Percentiles rank a stretch among this genome's conserved stretches.
Conservation (phyloP, 2,329 filamentous ascomycete species). For the Mariannaea sp. region DNA sequence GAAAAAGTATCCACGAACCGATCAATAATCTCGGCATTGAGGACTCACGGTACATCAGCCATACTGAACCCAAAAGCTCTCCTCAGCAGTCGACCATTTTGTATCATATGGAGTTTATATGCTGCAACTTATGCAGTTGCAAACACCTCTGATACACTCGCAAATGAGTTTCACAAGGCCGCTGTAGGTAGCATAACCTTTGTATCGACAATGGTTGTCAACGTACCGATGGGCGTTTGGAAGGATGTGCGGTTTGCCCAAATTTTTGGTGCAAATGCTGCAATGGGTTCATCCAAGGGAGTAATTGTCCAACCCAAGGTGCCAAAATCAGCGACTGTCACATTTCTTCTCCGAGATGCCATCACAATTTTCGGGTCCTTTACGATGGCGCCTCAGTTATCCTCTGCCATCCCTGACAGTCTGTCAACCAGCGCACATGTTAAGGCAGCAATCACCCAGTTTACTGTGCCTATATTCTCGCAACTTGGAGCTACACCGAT, state of each 20-base stretch:
- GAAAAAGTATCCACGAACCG: constrained; percentile 32
- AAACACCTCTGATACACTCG: constrained; percentile 37
- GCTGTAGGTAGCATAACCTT: constrained; percentile 36
- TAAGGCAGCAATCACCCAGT: constrained; percentile 36
- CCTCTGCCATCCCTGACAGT: constrained; percentile 35
- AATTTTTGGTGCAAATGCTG: constrained; percentile 32
- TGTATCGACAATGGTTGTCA: constrained; percentile 39
- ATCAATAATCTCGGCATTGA: constrained; percentile 24
- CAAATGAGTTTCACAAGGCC: constrained; percentile 31
- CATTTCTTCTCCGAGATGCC: constrained; percentile 38
- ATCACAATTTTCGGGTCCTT: constrained; percentile 43
- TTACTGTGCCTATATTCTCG: constrained; percentile 39
- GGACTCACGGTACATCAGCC: constrained; percentile 17
- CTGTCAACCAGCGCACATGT: constrained; percentile 31
- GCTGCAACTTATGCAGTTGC: constrained; percentile 38
- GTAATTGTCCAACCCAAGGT: constrained; percentile 21
- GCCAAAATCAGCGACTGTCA: constrained; percentile 32
- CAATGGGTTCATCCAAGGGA: not conserved
- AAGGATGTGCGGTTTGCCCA: constrained; percentile 41
- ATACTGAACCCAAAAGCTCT: constrained; percentile 33
- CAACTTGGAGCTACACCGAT: constrained; percentile 40
- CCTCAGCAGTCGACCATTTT: constrained; percentile 33
- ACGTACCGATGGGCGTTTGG: constrained; percentile 40
- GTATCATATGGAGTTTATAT: constrained; percentile 39
- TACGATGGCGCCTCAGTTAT: constrained; percentile 36